Base-by-base conservation (phyloP, 257 asterid species). In the Plantago major region DNA sequence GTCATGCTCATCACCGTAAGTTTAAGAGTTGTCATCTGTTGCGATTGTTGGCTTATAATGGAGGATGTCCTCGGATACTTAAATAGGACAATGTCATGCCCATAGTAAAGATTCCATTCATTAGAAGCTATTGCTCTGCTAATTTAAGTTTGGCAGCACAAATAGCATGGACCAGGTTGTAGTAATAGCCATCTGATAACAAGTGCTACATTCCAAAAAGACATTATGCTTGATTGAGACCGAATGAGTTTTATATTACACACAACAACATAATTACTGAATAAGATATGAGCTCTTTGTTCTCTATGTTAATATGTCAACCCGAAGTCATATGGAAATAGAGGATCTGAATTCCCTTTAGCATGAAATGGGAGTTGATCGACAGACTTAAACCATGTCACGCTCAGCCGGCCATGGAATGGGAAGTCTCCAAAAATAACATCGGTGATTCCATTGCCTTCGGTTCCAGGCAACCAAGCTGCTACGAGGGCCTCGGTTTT, bases 381-480 rank as follows among this genome's bases (percentile, higher is more conserved):
- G 7, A 81, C 82, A 15, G 69, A 81, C 72, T 72, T 87, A 45
- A 90, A 83, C 97, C 97, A 90, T 10, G 95, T 80, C 88, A 87
- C 66, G 0, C 95, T 94, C 19, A 90, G 90, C 18, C 58, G 74
- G 45, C 97, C 97, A 13, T 82, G 76, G 38, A 90, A 90, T 54
- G 69, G 81, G 52, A 78, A 69, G 73, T 87, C 93, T 54, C 97
- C 96, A 3, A 83, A 90, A 9, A 87, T 71, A 22, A 83, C 90
- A 55, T 87, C 97, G 9, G 93, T 71, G 30, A 90, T 84, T 65
- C 97, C 97, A 12, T 66, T 64, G 22, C 96, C 96, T 73, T 90
- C 95, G 1, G 87, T 78, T 42, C 97, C 97, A 1, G 96, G 97
- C 69, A 90, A 49, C 97, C 97, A 90, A 42, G 95, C 97, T 61